Evolutionary conservation across 495 filamentous ascomycete genomes (phyloP).

Genomic region (Neurospora discreta): DNA sequence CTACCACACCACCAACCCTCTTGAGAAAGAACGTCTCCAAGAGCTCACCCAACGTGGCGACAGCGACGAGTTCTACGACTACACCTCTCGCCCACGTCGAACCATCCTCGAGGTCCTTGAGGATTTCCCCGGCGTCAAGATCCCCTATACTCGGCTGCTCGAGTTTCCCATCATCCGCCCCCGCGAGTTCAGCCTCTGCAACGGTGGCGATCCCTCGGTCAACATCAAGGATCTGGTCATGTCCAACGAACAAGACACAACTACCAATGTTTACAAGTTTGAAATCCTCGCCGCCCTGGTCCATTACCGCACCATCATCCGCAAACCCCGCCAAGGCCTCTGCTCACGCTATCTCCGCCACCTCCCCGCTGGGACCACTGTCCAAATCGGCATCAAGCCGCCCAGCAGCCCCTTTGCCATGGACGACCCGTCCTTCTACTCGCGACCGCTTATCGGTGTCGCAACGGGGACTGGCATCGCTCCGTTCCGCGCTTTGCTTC

Average conservation of each 20-base stretch:
- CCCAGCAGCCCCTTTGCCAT: slow-evolving; percentile 6
- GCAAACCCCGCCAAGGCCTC: slow-evolving; percentile 73
- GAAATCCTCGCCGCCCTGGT: slow-evolving; percentile 85
- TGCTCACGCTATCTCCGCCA: slow-evolving; percentile 76
- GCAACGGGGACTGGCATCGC: slow-evolving; percentile 88
- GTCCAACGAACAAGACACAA: background rate
- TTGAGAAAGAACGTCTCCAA: slow-evolving; percentile 67
- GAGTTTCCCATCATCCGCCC: slow-evolving; percentile 65
- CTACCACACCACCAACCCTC: slow-evolving; percentile 56
- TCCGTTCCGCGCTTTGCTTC: slow-evolving; percentile 70
- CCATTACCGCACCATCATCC: slow-evolving; percentile 81
- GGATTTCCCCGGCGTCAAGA: slow-evolving; percentile 74
- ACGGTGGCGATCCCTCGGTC: slow-evolving; percentile 41
- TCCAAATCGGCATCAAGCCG: slow-evolving; percentile 44
- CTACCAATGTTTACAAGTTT: slow-evolving; percentile 27
- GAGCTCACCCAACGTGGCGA: slow-evolving; percentile 71
- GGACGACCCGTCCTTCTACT: background rate
- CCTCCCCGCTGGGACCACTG: slow-evolving; percentile 42
- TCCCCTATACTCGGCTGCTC: slow-evolving; percentile 62
- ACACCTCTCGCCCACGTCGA: slow-evolving; percentile 81
- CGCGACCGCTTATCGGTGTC: slow-evolving; percentile 60
- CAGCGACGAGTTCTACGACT: slow-evolving; percentile 89
- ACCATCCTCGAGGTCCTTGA: slow-evolving; percentile 85
- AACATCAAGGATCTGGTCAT: background rate
- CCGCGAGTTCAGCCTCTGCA: slow-evolving; percentile 82